A percentile compares a stretch with the other conserved stretches of the same genome.
Conservation (phyloP, 1,284 basidiomycete genomes). For the Irpex sp. region DNA sequence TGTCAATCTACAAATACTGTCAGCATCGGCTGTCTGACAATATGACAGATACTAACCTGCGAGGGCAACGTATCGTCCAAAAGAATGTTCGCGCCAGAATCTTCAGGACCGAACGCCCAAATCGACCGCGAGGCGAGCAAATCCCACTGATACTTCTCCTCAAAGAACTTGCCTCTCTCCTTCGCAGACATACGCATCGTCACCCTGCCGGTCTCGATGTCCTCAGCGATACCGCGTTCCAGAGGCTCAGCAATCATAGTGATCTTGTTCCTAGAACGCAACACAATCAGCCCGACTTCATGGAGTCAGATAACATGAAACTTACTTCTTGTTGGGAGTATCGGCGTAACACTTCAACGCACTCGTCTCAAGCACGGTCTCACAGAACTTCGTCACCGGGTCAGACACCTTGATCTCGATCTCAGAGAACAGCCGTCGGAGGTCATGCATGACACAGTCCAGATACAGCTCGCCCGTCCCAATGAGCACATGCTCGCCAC, state of each 20-base stretch:
- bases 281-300: too few relatives aligned
- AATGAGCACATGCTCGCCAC: slow-evolving; percentile 94
- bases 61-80: slow-evolving; percentile 96
- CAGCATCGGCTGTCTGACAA: slow-evolving; percentile 1
- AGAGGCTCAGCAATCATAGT: slow-evolving; percentile 98
- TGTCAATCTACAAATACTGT: slow-evolving; percentile 64
- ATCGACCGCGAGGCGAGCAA: slow-evolving; percentile 95
- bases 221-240: slow-evolving; percentile 90
- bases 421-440: slow-evolving; percentile 90
- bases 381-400: slow-evolving; percentile 97
- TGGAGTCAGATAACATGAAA: not conserved
- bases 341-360: slow-evolving; percentile 98
- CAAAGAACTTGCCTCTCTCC: slow-evolving; percentile 91
- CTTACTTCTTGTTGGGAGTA: slow-evolving; percentile 97
- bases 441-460: slow-evolving; percentile 96
- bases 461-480: slow-evolving; percentile 98
- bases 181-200: slow-evolving; percentile 93
- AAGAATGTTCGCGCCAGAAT: slow-evolving; percentile 89
- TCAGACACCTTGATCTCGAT: slow-evolving; percentile 99
- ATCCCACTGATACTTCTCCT: slow-evolving; percentile 98
- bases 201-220: slow-evolving; percentile 88
- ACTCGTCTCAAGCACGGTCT: slow-evolving; percentile 97
- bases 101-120: slow-evolving; percentile 99
- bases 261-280: slow-evolving; percentile 74
- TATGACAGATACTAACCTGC: slow-evolving; percentile 50